A percentile compares a stretch with the other conserved stretches of the same genome.
These are phyloP conservation scores for Ceratopteris richardii DNA, from an alignment of 75 land plant genomes.

Conservation along the genomic window DNA sequence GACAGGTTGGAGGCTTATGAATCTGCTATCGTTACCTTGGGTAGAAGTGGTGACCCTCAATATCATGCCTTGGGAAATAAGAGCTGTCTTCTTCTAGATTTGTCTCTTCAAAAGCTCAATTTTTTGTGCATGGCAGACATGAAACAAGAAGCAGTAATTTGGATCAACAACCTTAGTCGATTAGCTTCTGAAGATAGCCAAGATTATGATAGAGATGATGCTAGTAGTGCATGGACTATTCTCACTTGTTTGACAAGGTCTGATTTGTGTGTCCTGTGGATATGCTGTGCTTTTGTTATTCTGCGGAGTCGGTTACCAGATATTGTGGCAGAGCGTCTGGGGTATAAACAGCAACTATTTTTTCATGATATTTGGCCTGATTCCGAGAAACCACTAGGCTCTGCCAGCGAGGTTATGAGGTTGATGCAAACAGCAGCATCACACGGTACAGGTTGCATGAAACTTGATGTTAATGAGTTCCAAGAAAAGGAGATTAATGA, in stretches of 20 bases:
- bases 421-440: conserved; percentile 37
- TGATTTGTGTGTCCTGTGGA: conserved; percentile 69
- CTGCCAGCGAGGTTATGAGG: conserved; percentile 21
- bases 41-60: conserved; percentile 13
- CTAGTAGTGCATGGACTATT: conserved; percentile 20
- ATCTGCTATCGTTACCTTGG: conserved; percentile 37
- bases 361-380: conserved; percentile 59
- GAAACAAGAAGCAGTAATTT: conserved; percentile 26
- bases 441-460: conserved; percentile 9
- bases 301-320: conserved; percentile 59
- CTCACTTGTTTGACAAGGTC: conserved; percentile 29
- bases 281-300: conserved; percentile 54
- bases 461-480: conserved; percentile 6
- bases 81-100: conserved; percentile 65
- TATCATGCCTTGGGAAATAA: conserved; percentile 12
- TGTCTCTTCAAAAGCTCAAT: conserved; percentile 67
- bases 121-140: conserved; percentile 57
- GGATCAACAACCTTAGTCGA: conserved; percentile 26
- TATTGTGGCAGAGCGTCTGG: conserved; percentile 32
- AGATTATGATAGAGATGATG: not conserved
- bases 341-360: conserved; percentile 52
- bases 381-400: conserved; percentile 14
- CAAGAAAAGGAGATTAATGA: conserved; percentile 5
- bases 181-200: conserved; percentile 6
- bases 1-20: conserved; percentile 52